phyloP scores from a whole-genome alignment of 768 basidiomycete genomes.

The Pholiota microspora region DNA sequence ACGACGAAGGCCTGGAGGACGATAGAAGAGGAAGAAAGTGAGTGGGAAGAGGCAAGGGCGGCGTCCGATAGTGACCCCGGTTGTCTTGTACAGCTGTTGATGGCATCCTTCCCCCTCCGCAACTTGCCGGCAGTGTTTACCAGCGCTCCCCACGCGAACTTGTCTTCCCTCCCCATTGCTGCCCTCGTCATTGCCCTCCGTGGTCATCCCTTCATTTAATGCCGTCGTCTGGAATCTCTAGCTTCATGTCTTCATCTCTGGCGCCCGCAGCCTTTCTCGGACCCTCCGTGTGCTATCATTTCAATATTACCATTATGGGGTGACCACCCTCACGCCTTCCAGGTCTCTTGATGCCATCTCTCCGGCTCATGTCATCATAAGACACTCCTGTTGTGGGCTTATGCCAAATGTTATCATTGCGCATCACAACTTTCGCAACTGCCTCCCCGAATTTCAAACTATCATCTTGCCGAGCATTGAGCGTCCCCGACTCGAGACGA shows the following conservation, averaged over 20 bases:
- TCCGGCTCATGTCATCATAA: constrained; percentile 3
- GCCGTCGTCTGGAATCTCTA: neutral
- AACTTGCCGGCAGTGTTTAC: constrained; percentile 19
- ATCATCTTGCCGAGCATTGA: neutral
- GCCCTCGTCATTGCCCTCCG: neutral
- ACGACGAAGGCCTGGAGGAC: constrained; percentile 1
- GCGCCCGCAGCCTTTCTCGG: neutral
- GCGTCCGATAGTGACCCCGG: constrained; percentile 21
- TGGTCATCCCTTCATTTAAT: neutral
- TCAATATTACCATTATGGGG: constrained; percentile 16
- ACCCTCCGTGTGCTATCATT: constrained; percentile 6
- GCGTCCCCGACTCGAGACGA: neutral
- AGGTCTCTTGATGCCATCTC: constrained; percentile 18
- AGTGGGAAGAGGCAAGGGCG: constrained; percentile 21
- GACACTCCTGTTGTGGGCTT: constrained; percentile 1
- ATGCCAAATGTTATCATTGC: neutral
- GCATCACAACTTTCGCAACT: neutral
- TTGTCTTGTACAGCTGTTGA: constrained; percentile 25
- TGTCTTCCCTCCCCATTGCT: neutral
- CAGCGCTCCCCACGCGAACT: constrained; percentile 10
- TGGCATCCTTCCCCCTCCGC: constrained; percentile 19
- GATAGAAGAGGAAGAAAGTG: constrained; percentile 15
- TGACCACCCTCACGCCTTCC: constrained; percentile 16
- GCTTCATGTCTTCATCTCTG: neutral
- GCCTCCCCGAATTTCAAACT: neutral